Evolutionary conservation across 305 asterid genomes (phyloP).

Genomic region (Lippia alba): DNA sequence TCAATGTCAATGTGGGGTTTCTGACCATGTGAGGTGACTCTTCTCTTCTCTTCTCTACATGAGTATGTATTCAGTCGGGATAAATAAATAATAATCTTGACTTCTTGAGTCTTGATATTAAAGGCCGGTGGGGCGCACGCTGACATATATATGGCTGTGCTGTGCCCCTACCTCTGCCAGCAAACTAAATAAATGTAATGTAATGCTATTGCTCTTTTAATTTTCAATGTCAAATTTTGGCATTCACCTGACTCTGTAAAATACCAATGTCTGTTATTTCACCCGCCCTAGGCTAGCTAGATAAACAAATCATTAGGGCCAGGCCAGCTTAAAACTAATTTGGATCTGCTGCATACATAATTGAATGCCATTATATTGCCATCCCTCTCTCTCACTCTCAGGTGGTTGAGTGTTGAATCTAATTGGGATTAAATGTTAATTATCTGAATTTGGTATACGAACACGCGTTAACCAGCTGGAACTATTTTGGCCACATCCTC

Average conservation of each 20-base stretch:
- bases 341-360: background rate
- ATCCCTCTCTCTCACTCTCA: background rate
- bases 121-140: constrained; percentile 10
- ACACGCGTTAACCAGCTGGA: background rate
- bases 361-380: too few relatives aligned
- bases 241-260: background rate
- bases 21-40: constrained; percentile 43
- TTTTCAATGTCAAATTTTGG: too few relatives aligned
- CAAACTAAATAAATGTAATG: background rate
- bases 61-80: too few relatives aligned
- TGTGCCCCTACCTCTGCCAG: constrained; percentile 10
- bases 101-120: too few relatives aligned
- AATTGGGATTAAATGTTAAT: constrained; percentile 3
- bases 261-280: background rate
- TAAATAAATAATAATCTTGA: too few relatives aligned
- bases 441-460: background rate
- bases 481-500: background rate
- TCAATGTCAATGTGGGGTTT: constrained; percentile 35
- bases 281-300: too few relatives aligned
- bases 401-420: background rate
- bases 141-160: too few relatives aligned
- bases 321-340: too few relatives aligned
- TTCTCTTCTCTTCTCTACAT: too few relatives aligned
- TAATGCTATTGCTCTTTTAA: too few relatives aligned
- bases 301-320: too few relatives aligned